These are phyloP conservation scores for Trichosporon ovoides DNA, from an alignment of 1,284 basidiomycete genomes.

Conservation along the genomic window DNA sequence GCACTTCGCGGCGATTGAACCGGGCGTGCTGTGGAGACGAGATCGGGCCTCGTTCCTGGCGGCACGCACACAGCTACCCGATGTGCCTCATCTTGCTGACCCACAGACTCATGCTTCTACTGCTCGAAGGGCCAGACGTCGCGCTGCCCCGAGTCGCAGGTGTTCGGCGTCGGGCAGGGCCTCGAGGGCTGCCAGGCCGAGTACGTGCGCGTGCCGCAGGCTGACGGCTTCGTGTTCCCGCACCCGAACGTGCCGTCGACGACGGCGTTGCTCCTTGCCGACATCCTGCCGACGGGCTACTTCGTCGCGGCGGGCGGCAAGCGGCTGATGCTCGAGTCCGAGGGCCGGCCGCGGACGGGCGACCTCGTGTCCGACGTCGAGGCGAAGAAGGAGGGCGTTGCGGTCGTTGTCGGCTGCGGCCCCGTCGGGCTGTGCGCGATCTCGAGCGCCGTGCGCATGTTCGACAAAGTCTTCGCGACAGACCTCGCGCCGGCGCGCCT, in stretches of 20 bases:
- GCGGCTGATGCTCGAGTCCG: slow-evolving; percentile 20
- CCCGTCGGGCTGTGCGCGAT: slow-evolving; percentile 50
- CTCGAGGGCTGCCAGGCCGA: slow-evolving; percentile 71
- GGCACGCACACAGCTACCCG: no score
- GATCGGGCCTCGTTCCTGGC: neutral
- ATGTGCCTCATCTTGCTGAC: neutral
- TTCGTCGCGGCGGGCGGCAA: slow-evolving; percentile 48
- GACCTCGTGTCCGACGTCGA: slow-evolving; percentile 10
- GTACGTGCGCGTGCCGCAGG: slow-evolving; percentile 66
- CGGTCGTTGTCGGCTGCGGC: slow-evolving; percentile 49
- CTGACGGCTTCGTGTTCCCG: slow-evolving; percentile 46
- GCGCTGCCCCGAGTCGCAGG: slow-evolving; percentile 59
- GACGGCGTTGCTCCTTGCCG: slow-evolving; percentile 48
- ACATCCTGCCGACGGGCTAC: slow-evolving; percentile 51
- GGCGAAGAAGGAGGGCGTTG: slow-evolving; percentile 15
- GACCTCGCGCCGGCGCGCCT: slow-evolving; percentile 28
- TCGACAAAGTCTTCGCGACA: slow-evolving; percentile 38
- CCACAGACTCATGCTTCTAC: slow-evolving; percentile 47
- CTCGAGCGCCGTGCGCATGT: slow-evolving; percentile 45
- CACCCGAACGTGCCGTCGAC: slow-evolving; percentile 44
- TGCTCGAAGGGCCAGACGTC: slow-evolving; percentile 71
- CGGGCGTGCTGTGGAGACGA: neutral
- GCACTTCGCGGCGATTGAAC: no score
- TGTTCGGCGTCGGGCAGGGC: slow-evolving; percentile 41
- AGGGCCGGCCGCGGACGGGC: slow-evolving; percentile 3